Evolutionary conservation across 2,329 filamentous ascomycete genomes (phyloP).

Genomic region (Aureobasidium sp.): DNA sequence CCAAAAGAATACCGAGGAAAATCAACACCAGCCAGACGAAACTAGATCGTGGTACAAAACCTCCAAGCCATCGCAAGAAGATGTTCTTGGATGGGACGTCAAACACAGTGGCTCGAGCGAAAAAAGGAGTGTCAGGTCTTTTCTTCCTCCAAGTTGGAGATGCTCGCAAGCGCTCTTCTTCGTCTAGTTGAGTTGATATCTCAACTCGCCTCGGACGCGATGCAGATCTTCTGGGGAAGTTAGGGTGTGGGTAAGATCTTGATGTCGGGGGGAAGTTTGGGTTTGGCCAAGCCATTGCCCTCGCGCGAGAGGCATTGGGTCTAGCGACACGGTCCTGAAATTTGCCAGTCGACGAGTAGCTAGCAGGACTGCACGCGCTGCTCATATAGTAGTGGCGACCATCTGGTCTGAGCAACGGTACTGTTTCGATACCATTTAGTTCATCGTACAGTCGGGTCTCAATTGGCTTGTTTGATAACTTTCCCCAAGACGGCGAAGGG

Average conservation of each 20-base stretch:
- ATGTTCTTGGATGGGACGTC: neutral
- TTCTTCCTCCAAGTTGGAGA: neutral
- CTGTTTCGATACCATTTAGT: neutral
- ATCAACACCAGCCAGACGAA: neutral
- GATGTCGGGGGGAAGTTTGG: neutral
- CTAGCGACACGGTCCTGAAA: neutral
- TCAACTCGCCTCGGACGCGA: neutral
- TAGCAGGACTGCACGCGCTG: neutral
- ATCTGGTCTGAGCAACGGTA: neutral
- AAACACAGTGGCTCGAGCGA: neutral
- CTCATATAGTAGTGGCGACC: neutral
- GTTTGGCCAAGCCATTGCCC: neutral
- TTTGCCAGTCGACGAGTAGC: neutral
- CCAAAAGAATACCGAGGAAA: neutral
- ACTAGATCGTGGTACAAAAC: neutral
- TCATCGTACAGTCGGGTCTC: no score
- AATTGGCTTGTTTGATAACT: neutral
- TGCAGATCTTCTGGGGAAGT: neutral
- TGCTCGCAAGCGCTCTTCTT: neutral
- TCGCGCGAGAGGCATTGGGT: neutral
- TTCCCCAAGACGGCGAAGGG: neutral
- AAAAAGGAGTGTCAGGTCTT: neutral
- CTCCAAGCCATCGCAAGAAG: neutral
- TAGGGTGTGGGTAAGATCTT: neutral
- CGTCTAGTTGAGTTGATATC: neutral